Evolutionary conservation across 2,329 filamentous ascomycete species (phyloP).

Genomic region (Cadophora sp.): DNA sequence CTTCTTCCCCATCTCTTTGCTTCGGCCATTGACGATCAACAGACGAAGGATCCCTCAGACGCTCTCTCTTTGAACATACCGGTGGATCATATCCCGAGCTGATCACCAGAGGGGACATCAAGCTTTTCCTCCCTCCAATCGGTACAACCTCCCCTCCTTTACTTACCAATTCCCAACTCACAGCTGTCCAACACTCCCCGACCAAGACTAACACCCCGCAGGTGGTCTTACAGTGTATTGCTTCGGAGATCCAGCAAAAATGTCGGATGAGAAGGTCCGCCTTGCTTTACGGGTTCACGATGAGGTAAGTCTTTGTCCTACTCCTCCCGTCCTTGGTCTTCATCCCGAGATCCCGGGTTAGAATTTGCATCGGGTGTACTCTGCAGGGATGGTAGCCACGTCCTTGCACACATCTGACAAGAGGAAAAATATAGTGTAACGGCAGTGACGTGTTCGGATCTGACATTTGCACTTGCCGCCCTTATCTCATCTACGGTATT

Average conservation of each 20-base stretch:
- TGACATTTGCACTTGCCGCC: slow-evolving; percentile 96
- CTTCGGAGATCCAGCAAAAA: slow-evolving; percentile 93
- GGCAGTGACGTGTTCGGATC: slow-evolving; percentile 97
- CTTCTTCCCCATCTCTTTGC: slow-evolving; percentile 35
- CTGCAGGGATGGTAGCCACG: not conserved
- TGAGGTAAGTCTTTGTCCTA: slow-evolving; percentile 45
- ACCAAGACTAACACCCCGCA: slow-evolving; percentile 26
- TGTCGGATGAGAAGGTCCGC: slow-evolving; percentile 83
- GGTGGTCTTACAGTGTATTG: slow-evolving; percentile 90
- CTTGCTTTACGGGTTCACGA: slow-evolving; percentile 87
- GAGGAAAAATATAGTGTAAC: slow-evolving; percentile 70
- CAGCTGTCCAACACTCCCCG: slow-evolving; percentile 6
- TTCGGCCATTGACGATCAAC: slow-evolving; percentile 70
- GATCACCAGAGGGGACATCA: slow-evolving; percentile 93
- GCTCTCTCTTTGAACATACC: slow-evolving; percentile 92
- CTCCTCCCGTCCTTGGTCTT: not conserved
- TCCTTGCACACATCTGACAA: slow-evolving; percentile 34
- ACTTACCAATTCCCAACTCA: not conserved
- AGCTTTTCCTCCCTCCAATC: slow-evolving; percentile 94
- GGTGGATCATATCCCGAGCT: slow-evolving; percentile 96
- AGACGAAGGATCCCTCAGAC: slow-evolving; percentile 87
- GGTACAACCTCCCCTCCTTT: slow-evolving; percentile 76
- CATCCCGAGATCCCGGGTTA: not conserved
- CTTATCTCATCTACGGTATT: slow-evolving; percentile 95
- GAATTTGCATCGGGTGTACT: not conserved